phyloP scores from a whole-genome alignment of 2,329 filamentous ascomycete species.

The Coniochaeta ligniaria region DNA sequence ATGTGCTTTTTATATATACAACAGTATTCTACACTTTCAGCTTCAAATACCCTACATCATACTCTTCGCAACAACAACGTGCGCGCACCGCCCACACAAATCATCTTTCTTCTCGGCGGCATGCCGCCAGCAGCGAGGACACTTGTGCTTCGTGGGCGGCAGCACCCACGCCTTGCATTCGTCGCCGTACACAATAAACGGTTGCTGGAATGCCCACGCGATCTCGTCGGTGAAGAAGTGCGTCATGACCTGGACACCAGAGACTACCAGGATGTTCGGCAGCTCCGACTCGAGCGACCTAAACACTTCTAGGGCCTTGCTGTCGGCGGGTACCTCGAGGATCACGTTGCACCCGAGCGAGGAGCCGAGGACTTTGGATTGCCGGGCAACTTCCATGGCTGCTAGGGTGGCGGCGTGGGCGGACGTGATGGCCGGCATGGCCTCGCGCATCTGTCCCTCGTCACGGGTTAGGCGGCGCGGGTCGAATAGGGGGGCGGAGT shows the following conservation, averaged over 20 bases:
- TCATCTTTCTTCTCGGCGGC: constrained; percentile 57
- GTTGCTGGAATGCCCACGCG: constrained; percentile 33
- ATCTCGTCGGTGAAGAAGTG: constrained; percentile 14
- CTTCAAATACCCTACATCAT: not conserved
- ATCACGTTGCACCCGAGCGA: constrained; percentile 71
- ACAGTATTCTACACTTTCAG: not conserved
- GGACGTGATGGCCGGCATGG: constrained; percentile 40
- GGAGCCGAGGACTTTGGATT: constrained; percentile 66
- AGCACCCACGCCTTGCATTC: constrained; percentile 34
- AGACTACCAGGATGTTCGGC: constrained; percentile 62
- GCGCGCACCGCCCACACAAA: constrained; percentile 68
- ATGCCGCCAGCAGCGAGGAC: constrained; percentile 84
- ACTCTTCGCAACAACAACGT: constrained; percentile 48
- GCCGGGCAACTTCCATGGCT: constrained; percentile 66
- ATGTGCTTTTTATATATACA: not conserved
- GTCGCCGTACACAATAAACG: constrained; percentile 31
- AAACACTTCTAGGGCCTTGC: constrained; percentile 10
- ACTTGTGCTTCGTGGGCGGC: constrained; percentile 58
- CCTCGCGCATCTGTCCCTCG: constrained; percentile 30
- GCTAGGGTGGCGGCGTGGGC: constrained; percentile 64
- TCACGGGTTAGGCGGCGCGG: constrained; percentile 28
- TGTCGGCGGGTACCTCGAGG: constrained; percentile 36
- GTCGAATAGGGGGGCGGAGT: constrained; percentile 35
- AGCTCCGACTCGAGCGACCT: constrained; percentile 43
- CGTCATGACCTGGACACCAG: constrained; percentile 45